Base-by-base conservation (phyloP, 768 basidiomycete genomes). In the Lactarius sp. region DNA sequence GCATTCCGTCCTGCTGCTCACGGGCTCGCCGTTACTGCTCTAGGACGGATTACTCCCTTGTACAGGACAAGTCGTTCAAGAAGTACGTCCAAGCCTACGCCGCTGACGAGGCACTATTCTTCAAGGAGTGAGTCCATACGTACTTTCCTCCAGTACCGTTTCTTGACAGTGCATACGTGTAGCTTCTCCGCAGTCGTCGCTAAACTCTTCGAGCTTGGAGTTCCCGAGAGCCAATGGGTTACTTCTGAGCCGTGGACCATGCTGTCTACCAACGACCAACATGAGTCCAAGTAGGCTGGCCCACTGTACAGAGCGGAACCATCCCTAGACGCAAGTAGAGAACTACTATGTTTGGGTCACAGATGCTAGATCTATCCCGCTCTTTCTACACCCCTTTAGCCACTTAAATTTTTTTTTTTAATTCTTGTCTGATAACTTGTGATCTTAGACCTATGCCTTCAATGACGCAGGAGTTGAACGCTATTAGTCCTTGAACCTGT, bases 61-160 rank as follows among this genome's bases (percentile, higher is more conserved):
- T 82, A 65, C 86, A 88, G 74, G 96, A 98, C 79, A 97, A 93
- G 84, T 79, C 78, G 68, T 98, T 98, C 85, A 91, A 88, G 80
- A 92, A 93, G 76, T 85, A 78, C 70, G 89, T 90, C 60, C 85
- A 92, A 77, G 83, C 85, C 18, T 98, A 98, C 71, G 94, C 96
- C 37, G 82, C 90, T 44, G 84, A 88, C 72, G 83, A 90, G 73
- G 83, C 88, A 6, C 79, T 90, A 22, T 99, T 91, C 84, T 98
- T 98, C 83, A 87, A 88, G 73, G 96, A 98, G 92, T 97, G 73
- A 68, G 89, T 80, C 18, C 20, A 13, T 18, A 41, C 9, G 39
- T 20, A 31, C n/a, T 6, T 49, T 33, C 22, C 44, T 41, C 52
- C 6, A 5, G 12, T n/a, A 27, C 20, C 16, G 66, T 46, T 52